A percentile compares a stretch with the other conserved stretches of the same genome.
phyloP scores from a whole-genome alignment of 495 filamentous ascomycete genomes.

The Penicillium simplicissimum region DNA sequence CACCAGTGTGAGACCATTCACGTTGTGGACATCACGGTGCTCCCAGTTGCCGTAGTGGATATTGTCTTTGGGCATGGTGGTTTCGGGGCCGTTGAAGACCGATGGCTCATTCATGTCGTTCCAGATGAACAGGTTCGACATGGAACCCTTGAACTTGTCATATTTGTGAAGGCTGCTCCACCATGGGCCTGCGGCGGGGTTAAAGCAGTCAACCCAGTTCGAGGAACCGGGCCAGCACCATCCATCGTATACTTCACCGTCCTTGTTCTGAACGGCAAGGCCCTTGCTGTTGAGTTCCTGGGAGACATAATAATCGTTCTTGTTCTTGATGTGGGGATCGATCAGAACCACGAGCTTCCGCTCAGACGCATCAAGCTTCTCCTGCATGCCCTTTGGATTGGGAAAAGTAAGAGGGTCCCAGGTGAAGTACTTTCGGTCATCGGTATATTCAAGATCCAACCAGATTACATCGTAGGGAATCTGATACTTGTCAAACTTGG shows the following conservation, averaged over 20 bases:
- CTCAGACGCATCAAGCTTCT: constrained; percentile 78
- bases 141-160: constrained; percentile 77
- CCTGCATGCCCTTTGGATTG: constrained; percentile 82
- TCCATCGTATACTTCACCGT: constrained; percentile 85
- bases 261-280: constrained; percentile 83
- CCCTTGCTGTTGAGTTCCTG: constrained; percentile 81
- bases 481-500: constrained; percentile 89
- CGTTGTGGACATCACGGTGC: constrained; percentile 92
- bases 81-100: constrained; percentile 97
- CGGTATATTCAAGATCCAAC: constrained; percentile 96
- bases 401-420: constrained; percentile 88
- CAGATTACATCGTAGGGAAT: constrained; percentile 99
- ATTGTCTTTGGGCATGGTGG: constrained; percentile 96
- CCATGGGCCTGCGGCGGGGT: constrained; percentile 81
- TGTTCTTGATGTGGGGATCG: constrained; percentile 97
- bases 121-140: constrained; percentile 89
- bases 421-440: constrained; percentile 96
- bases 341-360: constrained; percentile 93
- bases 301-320: constrained; percentile 69
- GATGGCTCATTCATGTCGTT: constrained; percentile 99
- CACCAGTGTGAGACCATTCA: constrained; percentile 90
- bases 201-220: constrained; percentile 94
- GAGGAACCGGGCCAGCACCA: constrained; percentile 99
- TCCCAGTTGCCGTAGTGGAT: constrained; percentile 91
- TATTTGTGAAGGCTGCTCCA: constrained; percentile 88